A percentile compares a stretch with the other conserved stretches of the same genome.
Evolutionary conservation across 768 basidiomycete genomes (phyloP).

Genomic region (Leccinum boreale): DNA sequence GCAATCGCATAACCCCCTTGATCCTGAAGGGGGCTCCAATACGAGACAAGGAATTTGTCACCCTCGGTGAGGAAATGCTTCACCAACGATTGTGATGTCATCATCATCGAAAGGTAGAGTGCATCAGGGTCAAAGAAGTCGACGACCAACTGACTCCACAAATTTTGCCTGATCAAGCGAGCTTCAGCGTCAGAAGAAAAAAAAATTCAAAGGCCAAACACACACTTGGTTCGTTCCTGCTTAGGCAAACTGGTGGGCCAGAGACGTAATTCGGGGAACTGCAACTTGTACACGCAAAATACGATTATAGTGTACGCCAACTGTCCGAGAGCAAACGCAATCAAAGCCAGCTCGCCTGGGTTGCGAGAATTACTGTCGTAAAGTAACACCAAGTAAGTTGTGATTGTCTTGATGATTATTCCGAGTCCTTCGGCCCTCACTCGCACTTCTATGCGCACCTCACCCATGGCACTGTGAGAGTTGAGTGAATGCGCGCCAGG

Average conservation of each 20-base stretch:
- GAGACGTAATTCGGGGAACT: conserved; percentile 35
- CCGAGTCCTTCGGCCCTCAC: conserved; percentile 86
- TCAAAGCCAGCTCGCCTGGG: conserved; percentile 51
- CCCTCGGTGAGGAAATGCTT: conserved; percentile 97
- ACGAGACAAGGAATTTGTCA: conserved; percentile 86
- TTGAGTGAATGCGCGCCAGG: conserved; percentile 13
- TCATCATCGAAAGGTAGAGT: conserved; percentile 67
- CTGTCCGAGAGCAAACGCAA: conserved; percentile 89
- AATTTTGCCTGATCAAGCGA: not conserved
- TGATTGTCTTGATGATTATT: conserved; percentile 67
- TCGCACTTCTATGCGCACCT: conserved; percentile 64
- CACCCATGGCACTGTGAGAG: conserved; percentile 57
- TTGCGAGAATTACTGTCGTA: conserved; percentile 37
- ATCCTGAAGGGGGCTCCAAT: conserved; percentile 77
- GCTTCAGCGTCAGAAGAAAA: not conserved
- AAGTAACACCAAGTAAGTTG: conserved; percentile 66
- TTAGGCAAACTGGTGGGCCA: conserved; percentile 30
- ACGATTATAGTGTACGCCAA: conserved; percentile 63
- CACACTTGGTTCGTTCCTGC: conserved; percentile 20
- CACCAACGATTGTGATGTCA: conserved; percentile 85
- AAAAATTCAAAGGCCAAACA: not conserved
- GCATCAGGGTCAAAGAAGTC: conserved; percentile 45
- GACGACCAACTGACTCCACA: conserved; percentile 6
- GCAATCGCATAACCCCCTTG: conserved; percentile 97
- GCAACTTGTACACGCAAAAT: conserved; percentile 51